These are phyloP conservation scores for Thermothelomyces thermophilus DNA, from an alignment of 2,329 filamentous ascomycete species.

Conservation along the genomic window DNA sequence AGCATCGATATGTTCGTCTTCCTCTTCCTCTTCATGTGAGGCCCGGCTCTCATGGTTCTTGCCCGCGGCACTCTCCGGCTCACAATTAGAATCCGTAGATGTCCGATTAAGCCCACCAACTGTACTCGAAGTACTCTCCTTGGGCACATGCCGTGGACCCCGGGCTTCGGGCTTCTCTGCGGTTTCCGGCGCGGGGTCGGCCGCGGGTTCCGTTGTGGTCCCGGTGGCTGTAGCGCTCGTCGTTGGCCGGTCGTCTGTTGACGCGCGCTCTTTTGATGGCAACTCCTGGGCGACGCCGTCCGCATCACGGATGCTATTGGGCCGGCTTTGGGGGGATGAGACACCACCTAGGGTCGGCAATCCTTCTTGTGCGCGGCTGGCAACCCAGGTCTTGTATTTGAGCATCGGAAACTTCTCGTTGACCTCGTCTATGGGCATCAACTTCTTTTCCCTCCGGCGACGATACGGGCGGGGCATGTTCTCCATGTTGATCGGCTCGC, in stretches of 20 bases:
- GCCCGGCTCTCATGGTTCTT: conserved; percentile 22
- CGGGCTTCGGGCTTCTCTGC: conserved; percentile 18
- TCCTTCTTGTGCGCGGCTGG: conserved; percentile 73
- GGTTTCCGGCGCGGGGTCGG: conserved; percentile 28
- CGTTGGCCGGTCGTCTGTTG: conserved; percentile 36
- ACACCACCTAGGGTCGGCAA: conserved; percentile 80
- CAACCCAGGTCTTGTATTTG: conserved; percentile 96
- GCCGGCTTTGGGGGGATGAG: conserved; percentile 63
- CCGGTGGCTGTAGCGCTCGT: conserved; percentile 22
- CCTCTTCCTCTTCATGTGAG: conserved; percentile 44
- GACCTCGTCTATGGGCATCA: conserved; percentile 99
- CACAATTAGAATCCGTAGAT: conserved; percentile 20
- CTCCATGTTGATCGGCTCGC: conserved; percentile 82
- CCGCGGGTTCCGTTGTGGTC: conserved; percentile 1
- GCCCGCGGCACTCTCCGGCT: conserved; percentile 11
- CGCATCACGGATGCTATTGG: conserved; percentile 65
- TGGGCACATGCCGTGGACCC: conserved; percentile 22
- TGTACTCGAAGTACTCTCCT: conserved; percentile 26
- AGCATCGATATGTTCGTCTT: conserved; percentile 76
- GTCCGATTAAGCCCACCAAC: conserved; percentile 9
- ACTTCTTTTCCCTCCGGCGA: conserved; percentile 87
- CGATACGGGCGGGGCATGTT: conserved; percentile 80
- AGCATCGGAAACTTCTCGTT: conserved; percentile 93
- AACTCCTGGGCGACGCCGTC: conserved; percentile 47
- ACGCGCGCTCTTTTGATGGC: conserved; percentile 39